Evolutionary conservation across 2,329 filamentous ascomycete species (phyloP), one percentile per base, ranked within the genome.

Genomic region (Penicillium sp.): DNA sequence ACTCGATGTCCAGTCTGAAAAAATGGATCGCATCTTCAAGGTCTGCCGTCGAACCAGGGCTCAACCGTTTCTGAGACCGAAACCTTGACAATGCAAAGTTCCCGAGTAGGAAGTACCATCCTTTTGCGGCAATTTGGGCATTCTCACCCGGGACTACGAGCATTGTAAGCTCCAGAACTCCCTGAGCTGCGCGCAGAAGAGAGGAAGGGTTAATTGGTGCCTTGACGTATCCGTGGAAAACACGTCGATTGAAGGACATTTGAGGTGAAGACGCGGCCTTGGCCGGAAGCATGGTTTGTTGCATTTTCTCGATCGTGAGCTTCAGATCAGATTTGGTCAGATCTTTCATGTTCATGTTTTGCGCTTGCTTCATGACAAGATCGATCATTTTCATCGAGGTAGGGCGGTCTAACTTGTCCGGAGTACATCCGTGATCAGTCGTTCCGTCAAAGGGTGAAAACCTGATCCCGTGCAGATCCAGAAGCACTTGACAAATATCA

Each of bases 101-200:
- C 18, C 91, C 91, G 52, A 95, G 80, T 28, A 96, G 73, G 66
- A 93, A 95, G 66, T 89, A 95, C 91, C 91, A 97, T 39, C 90
- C 88, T 56, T 88, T 86, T 25, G 82, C 81, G 0, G 90, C 90
- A 32, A 94, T 73, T 9, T 75, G 71, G 0, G 80, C 79, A 45
- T 83, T 84, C 49, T 93, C 86, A 0, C 81, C 77, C 2, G 84
- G 80, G 6, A 90, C 83, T 0, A 81, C 76, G 4, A 88, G 78
- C 2, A 86, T 82, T 49, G 90, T 82, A 24, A 94, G 79, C 44
- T 83, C 81, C 6, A 90, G 80, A 34, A 86, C 79, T 9, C 93
- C 93, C 53, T 82, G 83, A 34, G 95, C 77, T n/a, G 88, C 88
- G 54, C 84, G 81, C 63, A 87, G 93, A 4, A 98, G 72, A 29